These are phyloP conservation scores for Scheffersomyces coipomensis DNA, from an alignment of 805 yeast species.

Conservation along the genomic window DNA sequence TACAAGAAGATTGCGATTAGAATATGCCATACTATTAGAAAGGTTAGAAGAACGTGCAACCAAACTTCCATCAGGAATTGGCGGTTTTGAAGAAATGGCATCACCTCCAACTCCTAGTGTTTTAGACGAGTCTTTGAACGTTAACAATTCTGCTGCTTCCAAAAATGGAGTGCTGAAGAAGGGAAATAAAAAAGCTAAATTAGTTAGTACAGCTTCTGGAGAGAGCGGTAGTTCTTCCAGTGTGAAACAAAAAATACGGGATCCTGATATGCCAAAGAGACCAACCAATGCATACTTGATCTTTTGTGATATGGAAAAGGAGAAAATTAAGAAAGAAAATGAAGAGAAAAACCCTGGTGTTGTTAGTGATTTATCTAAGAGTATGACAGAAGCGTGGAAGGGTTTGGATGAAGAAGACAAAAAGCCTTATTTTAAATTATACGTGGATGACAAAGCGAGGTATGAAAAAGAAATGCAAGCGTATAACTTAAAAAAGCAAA, in stretches of 20 bases:
- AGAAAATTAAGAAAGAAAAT: slow-evolving; percentile 57
- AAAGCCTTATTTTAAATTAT: slow-evolving; percentile 70
- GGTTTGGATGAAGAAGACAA: slow-evolving; percentile 64
- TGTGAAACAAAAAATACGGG: slow-evolving; percentile 49
- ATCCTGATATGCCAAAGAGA: slow-evolving; percentile 83
- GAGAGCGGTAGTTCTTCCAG: slow-evolving; percentile 19
- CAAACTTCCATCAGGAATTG: slow-evolving; percentile 22
- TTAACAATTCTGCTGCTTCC: slow-evolving; percentile 13
- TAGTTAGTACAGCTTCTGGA: slow-evolving; percentile 12
- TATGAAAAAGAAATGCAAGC: slow-evolving; percentile 70
- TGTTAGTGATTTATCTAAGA: slow-evolving; percentile 62
- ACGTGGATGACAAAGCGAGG: slow-evolving; percentile 75
- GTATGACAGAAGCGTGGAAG: slow-evolving; percentile 86
- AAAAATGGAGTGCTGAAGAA: slow-evolving; percentile 18
- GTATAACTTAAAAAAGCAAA: slow-evolving; percentile 36
- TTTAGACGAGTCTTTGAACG: slow-evolving; percentile 28
- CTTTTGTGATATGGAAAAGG: slow-evolving; percentile 86
- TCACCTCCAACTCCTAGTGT: slow-evolving; percentile 40
- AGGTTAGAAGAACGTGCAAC: slow-evolving; percentile 62
- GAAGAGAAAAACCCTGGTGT: slow-evolving; percentile 51
- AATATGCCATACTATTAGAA: slow-evolving; percentile 78
- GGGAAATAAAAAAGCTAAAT: slow-evolving; percentile 15
- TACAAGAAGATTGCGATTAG: slow-evolving; percentile 76
- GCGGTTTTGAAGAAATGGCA: slow-evolving; percentile 32
- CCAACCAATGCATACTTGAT: slow-evolving; percentile 89